Conservation (phyloP, 1,284 basidiomycete genomes). For the Tilletia walkeri region DNA sequence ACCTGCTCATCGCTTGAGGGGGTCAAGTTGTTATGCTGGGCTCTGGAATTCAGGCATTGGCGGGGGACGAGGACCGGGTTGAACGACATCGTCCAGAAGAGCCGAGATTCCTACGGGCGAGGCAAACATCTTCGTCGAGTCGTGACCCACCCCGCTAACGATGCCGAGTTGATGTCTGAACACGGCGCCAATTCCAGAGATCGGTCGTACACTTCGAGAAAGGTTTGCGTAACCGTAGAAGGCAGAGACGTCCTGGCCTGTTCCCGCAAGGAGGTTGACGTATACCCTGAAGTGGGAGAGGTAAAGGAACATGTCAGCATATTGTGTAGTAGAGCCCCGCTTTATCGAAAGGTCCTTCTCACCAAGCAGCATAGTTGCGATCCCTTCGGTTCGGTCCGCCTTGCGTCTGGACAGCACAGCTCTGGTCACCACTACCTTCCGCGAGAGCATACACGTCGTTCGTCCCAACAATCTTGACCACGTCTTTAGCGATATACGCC, state of each 20-base stretch:
- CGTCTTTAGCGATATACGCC: background rate
- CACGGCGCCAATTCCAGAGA: background rate
- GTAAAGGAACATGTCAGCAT: background rate
- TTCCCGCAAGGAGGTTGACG: background rate
- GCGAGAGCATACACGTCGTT: slow-evolving; percentile 7
- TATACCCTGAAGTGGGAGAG: background rate
- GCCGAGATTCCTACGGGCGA: slow-evolving; percentile 10
- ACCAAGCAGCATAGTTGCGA: slow-evolving; percentile 16
- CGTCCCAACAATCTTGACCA: background rate
- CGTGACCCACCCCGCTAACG: background rate
- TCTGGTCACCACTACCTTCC: slow-evolving; percentile 1
- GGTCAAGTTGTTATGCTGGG: background rate
- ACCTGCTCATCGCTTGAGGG: too few relatives aligned
- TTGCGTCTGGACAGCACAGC: slow-evolving; percentile 2
- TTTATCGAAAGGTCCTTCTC: background rate
- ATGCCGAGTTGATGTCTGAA: slow-evolving; percentile 13
- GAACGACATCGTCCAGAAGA: background rate
- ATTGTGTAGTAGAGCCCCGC: too few relatives aligned
- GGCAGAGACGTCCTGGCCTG: slow-evolving; percentile 6
- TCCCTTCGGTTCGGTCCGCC: slow-evolving; percentile 5
- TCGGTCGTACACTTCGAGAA: background rate
- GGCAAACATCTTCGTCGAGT: slow-evolving; percentile 10
- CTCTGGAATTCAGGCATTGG: background rate
- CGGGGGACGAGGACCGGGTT: slow-evolving; percentile 5
- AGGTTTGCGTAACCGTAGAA: slow-evolving; percentile 12